These are phyloP conservation scores for Davidsoniella neocaledoniae DNA, from an alignment of 2,329 filamentous ascomycete genomes.

Conservation along the genomic window DNA sequence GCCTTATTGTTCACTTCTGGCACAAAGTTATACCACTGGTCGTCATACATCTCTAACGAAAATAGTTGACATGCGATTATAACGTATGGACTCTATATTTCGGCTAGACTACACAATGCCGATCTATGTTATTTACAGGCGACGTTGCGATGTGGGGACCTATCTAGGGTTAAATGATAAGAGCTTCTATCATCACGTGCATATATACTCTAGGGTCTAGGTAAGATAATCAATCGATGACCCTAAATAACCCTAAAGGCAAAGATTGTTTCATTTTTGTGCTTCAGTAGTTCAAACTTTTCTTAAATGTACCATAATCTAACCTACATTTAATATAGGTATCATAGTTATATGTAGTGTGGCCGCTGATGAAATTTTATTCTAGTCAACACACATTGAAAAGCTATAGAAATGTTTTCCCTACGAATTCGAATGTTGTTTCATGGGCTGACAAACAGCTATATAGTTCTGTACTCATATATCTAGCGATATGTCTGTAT, in stretches of 20 bases:
- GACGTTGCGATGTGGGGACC: slow-evolving; percentile 10
- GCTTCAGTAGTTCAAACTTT: background rate
- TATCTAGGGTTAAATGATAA: background rate
- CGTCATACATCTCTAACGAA: slow-evolving; percentile 51
- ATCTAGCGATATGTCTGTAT: too few species aligned
- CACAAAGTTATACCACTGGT: slow-evolving; percentile 69
- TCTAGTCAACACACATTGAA: too few species aligned
- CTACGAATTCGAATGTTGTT: too few species aligned
- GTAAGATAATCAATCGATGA: background rate
- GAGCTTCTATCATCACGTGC: slow-evolving; percentile 7
- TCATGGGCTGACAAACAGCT: too few species aligned
- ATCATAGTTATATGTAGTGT: too few species aligned
- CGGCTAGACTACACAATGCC: too few species aligned
- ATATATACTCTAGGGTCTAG: background rate
- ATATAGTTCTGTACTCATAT: too few species aligned
- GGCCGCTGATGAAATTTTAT: too few species aligned
- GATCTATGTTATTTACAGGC: slow-evolving; percentile 8
- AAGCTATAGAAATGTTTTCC: too few species aligned
- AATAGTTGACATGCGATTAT: background rate
- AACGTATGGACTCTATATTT: background rate
- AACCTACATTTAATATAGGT: background rate
- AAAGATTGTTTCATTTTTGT: background rate
- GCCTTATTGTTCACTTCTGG: slow-evolving; percentile 40
- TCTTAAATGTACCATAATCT: too few species aligned
- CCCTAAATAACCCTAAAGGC: background rate